A percentile compares a stretch with the other conserved stretches of the same genome.
Conservation (phyloP, 305 asterid genomes). For the Fraxinus angustifolia region DNA sequence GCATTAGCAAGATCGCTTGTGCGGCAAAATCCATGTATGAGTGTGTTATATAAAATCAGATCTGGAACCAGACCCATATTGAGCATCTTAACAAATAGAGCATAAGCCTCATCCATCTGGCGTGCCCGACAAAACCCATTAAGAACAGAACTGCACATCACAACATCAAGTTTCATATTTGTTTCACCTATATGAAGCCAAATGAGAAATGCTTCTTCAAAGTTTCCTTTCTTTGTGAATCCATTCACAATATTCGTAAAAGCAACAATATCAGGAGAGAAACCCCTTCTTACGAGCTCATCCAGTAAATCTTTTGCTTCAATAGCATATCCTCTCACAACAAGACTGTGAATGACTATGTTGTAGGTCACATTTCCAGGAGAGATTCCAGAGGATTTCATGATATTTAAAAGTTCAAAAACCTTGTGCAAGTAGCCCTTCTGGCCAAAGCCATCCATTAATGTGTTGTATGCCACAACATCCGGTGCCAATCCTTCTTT, state of each 20-base stretch:
- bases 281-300: slow-evolving; percentile 27
- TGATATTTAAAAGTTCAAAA: slow-evolving; percentile 23
- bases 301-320: slow-evolving; percentile 25
- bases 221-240: slow-evolving; percentile 22
- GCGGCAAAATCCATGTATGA: slow-evolving; percentile 30
- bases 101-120: slow-evolving; percentile 25
- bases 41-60: slow-evolving; percentile 26
- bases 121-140: slow-evolving; percentile 20
- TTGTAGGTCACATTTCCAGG: slow-evolving; percentile 29
- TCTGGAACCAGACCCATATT: slow-evolving; percentile 26
- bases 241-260: slow-evolving; percentile 24
- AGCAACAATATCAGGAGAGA: slow-evolving; percentile 29
- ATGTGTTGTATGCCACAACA: slow-evolving; percentile 19
- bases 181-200: slow-evolving; percentile 24
- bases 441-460: slow-evolving; percentile 29
- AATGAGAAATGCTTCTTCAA: slow-evolving; percentile 27
- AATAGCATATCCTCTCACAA: slow-evolving; percentile 18
- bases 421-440: slow-evolving; percentile 27
- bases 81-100: slow-evolving; percentile 22
- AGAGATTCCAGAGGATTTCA: slow-evolving; percentile 22
- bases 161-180: slow-evolving; percentile 26
- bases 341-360: slow-evolving; percentile 24
- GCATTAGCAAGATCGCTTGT: slow-evolving; percentile 16
- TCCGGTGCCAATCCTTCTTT: slow-evolving; percentile 22
- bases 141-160: slow-evolving; percentile 26